Base-by-base conservation (phyloP, 495 filamentous ascomycete species). In the Penicillium crystallinum region DNA sequence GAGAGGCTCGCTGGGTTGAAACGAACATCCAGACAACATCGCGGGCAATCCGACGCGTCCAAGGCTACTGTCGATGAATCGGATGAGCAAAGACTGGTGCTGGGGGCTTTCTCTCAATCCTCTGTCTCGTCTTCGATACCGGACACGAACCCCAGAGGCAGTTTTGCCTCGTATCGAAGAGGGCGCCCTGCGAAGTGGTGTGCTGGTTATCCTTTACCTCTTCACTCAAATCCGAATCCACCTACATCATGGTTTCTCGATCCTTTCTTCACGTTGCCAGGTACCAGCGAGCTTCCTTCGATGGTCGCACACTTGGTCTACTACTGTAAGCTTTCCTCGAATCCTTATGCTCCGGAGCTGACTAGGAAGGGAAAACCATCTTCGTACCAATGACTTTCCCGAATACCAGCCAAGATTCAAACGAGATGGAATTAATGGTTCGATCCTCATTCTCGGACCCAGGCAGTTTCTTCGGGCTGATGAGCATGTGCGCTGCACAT, bases 371-470 rank as follows among this genome's bases (percentile, higher is more conserved):
- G 57, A 61, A 63, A 60, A 49, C 58, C 4, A 58, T 70, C 3
- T 72, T 68, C 44, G 55, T 72, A 35, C 68, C 68, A 2, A 68
- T 68, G 56, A 72, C 68, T 5, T 72, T 70, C 39, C 67, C 68
- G 1, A 68, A 58, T 44, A 64, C 58, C n/a, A 45, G 56, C 44
- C 57, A 58, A 42, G 48, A 46, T 19, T 40, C 56, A 18, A 55
- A 49, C 0, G 56, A 66, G 35, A 53, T 68, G 36, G 64, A 64
- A 31, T 31, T 68, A 15, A 59, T 66, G 61, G 61, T 63, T 39
- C 52, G 61, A 49, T 60, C 61, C 14, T 64, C 63, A 27, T 65
- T 68, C 43, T 66, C 67, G 7, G 68, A 72, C 25, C 46, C 67
- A 0, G 66, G 67, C 2, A 64, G 61, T 47, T 72, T 72, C 50